Base-by-base conservation (phyloP, 202 grass and related monocot species). In the Panicum hallii region DNA sequence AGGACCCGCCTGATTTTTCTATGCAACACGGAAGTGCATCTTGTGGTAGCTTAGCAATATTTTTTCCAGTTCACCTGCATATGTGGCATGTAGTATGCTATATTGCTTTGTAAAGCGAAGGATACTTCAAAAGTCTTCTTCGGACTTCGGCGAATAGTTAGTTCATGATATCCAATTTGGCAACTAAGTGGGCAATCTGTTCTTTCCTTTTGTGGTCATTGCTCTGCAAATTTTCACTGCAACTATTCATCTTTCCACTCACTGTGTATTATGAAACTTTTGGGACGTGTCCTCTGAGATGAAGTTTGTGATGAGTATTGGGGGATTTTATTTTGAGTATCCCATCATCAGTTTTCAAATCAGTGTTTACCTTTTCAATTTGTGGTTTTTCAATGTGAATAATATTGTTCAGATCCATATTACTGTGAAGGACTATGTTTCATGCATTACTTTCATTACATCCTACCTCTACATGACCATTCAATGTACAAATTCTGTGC, bases 51-150 rank as follows among this genome's bases (percentile, higher is more conserved):
- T 79, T 87, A 58, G 22, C 38, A 34, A 46, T 58, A 75, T 67
- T 67, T 13, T 79, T 54, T 74, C 65, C 11, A 11, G 9, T 63
- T 87, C 67, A 83, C 78, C 23, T 77, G 20, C 67, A n/a, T 77
- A 75, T 76, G 79, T 84, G 75, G 23, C 79, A 42, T 83, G 58
- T 75, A 77, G 34, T 55, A 56, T 84, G 67, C 45, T 63, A 47
- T 56, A 72, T 73, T 86, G 11, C 46, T 72, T 40, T 76, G 34
- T 38, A 14, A 64, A 70, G 63, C 6, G 41, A 72, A 52, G 43
- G 15, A 58, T 83, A 82, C 42, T 67, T 72, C 41, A 61, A 71
- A 64, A 80, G 4, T 9, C 16, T 67, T 52, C 30, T 71, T 67
- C 80, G 75, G 36, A 38, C 36, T 38, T 38, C 36, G 4, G 42